Conservation (phyloP, 78 protist species). For the Corallochytrium limacisporum region DNA sequence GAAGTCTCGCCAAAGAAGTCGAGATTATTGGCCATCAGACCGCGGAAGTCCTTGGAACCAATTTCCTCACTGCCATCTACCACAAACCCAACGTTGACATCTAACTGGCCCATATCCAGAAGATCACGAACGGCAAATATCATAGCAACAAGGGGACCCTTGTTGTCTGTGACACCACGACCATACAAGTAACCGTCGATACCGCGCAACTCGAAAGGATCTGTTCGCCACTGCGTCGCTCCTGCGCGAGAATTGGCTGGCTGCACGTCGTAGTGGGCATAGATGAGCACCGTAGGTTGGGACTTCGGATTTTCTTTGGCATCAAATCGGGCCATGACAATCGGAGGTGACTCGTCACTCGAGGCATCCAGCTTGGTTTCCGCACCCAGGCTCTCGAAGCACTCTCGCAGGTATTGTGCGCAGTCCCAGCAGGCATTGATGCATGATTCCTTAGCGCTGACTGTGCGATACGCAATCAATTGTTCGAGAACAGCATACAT, state of each 20-base stretch:
- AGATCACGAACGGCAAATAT: constrained; percentile 12
- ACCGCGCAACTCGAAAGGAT: constrained; percentile 6
- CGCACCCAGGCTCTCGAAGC: no score
- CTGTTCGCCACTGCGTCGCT: constrained; percentile 5
- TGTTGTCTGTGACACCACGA: constrained; percentile 30
- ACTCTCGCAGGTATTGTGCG: no score
- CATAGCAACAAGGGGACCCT: constrained; percentile 29
- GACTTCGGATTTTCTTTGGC: no score
- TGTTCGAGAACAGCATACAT: no score
- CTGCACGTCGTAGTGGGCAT: constrained; percentile 42
- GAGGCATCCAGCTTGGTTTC: no score
- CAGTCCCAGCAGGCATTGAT: no score
- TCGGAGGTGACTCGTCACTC: no score
- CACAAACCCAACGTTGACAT: constrained; percentile 10
- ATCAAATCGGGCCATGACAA: no score
- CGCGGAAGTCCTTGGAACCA: not conserved
- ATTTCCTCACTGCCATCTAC: constrained; percentile 27
- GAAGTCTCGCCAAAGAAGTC: not conserved
- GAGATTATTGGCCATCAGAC: not conserved
- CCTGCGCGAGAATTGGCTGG: not conserved
- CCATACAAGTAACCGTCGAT: constrained; percentile 33
- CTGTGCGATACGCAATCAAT: no score
- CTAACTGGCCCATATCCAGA: not conserved
- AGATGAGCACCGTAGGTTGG: constrained; percentile 18
- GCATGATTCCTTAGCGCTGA: no score